Conservation (phyloP, 495 filamentous ascomycete species). For the Achaetomiella virescens region DNA sequence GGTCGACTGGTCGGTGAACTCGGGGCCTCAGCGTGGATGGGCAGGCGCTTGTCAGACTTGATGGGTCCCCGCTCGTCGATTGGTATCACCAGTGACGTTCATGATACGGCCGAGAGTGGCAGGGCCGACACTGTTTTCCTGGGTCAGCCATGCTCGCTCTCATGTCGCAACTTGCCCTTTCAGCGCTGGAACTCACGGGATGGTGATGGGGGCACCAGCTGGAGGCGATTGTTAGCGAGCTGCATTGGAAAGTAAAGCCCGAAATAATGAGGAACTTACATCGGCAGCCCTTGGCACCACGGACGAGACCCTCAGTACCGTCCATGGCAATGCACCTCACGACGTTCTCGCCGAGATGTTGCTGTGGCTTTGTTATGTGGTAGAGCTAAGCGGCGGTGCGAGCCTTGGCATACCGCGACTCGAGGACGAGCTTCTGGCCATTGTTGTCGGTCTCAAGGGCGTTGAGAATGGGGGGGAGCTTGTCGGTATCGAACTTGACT, state of each 20-base stretch:
- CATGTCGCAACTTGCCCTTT: not conserved
- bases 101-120: slow-evolving; percentile 98
- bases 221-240: slow-evolving; percentile 15
- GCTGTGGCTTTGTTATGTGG: slow-evolving; percentile 51
- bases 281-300: slow-evolving; percentile 75
- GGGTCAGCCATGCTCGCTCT: slow-evolving; percentile 13
- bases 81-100: slow-evolving; percentile 99
- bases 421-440: slow-evolving; percentile 90
- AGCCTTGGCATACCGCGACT: slow-evolving; percentile 73
- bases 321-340: slow-evolving; percentile 99
- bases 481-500: slow-evolving; percentile 90
- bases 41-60: slow-evolving; percentile 77
- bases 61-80: slow-evolving; percentile 99
- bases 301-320: slow-evolving; percentile 98
- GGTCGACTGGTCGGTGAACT: slow-evolving; percentile 91
- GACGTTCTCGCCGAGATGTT: slow-evolving; percentile 99
- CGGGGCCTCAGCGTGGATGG: slow-evolving; percentile 94
- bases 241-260: not conserved
- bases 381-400: not conserved
- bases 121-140: slow-evolving; percentile 58
- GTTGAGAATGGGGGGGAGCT: slow-evolving; percentile 96
- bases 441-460: slow-evolving; percentile 85
- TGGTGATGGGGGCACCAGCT: slow-evolving; percentile 87
- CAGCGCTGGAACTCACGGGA: slow-evolving; percentile 51
- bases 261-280: slow-evolving; percentile 20